phyloP scores from a whole-genome alignment of 2,329 filamentous ascomycete genomes.

The Aspergillaceae sp. region DNA sequence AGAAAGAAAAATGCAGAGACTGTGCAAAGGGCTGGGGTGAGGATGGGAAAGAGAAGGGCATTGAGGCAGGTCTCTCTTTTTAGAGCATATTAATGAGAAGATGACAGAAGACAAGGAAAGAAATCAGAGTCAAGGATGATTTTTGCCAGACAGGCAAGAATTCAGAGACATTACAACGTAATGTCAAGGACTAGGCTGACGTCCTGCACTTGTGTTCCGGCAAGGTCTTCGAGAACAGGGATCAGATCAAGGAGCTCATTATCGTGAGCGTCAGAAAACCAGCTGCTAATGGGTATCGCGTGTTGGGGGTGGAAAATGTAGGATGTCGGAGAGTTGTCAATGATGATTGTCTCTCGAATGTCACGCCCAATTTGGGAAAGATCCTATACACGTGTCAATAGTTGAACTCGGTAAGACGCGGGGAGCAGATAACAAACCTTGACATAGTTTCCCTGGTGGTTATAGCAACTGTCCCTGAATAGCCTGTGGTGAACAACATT shows the following conservation, averaged over 20 bases:
- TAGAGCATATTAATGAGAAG: conserved; percentile 3
- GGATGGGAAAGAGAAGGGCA: background rate
- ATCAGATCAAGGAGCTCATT: conserved; percentile 97
- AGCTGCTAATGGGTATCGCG: conserved; percentile 97
- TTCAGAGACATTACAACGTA: conserved; percentile 44
- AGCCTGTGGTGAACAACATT: conserved; percentile 90
- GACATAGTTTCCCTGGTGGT: conserved; percentile 98
- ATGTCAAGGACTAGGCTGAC: conserved; percentile 97
- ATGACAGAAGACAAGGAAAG: conserved; percentile 4
- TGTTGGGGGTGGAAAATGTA: conserved; percentile 99
- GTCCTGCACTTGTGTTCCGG: conserved; percentile 78
- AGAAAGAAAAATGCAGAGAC: background rate
- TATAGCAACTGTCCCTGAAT: conserved; percentile 98
- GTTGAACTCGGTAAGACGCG: background rate
- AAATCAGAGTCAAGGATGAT: conserved; percentile 9
- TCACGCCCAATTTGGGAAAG: conserved; percentile 93
- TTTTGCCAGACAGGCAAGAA: conserved; percentile 17
- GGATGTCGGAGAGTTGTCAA: conserved; percentile 97
- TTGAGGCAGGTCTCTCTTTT: conserved; percentile 4
- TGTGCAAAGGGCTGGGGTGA: background rate
- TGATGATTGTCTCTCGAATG: conserved; percentile 96
- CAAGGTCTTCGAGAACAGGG: conserved; percentile 94
- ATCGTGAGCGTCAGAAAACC: conserved; percentile 99
- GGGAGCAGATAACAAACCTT: conserved; percentile 47
- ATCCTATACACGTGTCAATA: conserved; percentile 48